phyloP scores from a whole-genome alignment of 2,329 filamentous ascomycete species.

The Nigrograna mackinnonii region DNA sequence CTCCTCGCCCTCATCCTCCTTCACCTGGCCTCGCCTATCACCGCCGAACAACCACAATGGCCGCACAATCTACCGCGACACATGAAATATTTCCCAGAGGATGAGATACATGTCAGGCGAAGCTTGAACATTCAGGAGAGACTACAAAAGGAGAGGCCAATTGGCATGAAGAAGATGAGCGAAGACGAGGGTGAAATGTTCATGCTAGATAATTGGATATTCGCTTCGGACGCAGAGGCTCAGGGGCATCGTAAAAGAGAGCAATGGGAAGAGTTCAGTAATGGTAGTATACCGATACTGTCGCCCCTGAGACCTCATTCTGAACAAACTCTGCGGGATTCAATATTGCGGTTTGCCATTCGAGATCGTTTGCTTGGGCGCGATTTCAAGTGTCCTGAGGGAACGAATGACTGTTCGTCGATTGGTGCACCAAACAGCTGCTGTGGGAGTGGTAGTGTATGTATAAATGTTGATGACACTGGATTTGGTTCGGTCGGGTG shows the following conservation, averaged over 20 bases:
- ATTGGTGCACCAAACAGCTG: slow-evolving; percentile 73
- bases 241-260: slow-evolving; percentile 8
- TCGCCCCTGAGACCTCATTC: slow-evolving; percentile 31
- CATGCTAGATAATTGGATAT: slow-evolving; percentile 66
- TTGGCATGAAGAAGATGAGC: slow-evolving; percentile 73
- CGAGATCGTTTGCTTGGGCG: slow-evolving; percentile 53
- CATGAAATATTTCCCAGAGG: slow-evolving; percentile 52
- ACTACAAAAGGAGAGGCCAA: slow-evolving; percentile 51
- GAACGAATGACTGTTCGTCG: slow-evolving; percentile 65
- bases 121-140: slow-evolving; percentile 44
- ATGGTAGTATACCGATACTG: slow-evolving; percentile 22
- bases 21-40: slow-evolving; percentile 18
- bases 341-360: slow-evolving; percentile 41
- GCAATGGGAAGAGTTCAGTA: slow-evolving; percentile 15
- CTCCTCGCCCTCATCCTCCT: slow-evolving; percentile 33
- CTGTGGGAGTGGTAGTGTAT: slow-evolving; percentile 68
- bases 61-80: slow-evolving; percentile 50
- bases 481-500: slow-evolving; percentile 73
- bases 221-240: slow-evolving; percentile 32
- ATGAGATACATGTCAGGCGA: slow-evolving; percentile 47
- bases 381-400: slow-evolving; percentile 67
- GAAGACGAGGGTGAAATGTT: slow-evolving; percentile 75
- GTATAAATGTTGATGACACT: slow-evolving; percentile 65
- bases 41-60: slow-evolving; percentile 43
- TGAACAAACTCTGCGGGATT: slow-evolving; percentile 34